Evolutionary conservation across 1,284 basidiomycete genomes (phyloP).

Genomic region (Boletus semigastroideus): DNA sequence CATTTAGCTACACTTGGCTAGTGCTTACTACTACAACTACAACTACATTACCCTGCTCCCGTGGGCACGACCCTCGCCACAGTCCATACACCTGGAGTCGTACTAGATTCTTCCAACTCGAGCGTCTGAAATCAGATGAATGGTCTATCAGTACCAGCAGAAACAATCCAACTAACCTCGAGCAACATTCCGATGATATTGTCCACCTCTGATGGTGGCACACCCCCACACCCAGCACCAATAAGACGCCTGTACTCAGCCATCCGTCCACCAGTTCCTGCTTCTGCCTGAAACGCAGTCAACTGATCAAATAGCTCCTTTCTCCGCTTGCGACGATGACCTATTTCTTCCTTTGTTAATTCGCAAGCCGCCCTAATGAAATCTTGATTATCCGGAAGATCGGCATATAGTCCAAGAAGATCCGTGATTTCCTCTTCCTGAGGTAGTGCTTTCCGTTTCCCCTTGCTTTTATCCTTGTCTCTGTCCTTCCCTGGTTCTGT

Average conservation of each 20-base stretch:
- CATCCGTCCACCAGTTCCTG: slow-evolving; percentile 87
- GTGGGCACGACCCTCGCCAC: slow-evolving; percentile 27
- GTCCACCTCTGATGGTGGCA: slow-evolving; percentile 84
- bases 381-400: slow-evolving; percentile 58
- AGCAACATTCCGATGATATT: slow-evolving; percentile 78
- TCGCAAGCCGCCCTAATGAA: slow-evolving; percentile 61
- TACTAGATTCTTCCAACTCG: slow-evolving; percentile 70
- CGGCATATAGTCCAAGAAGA: slow-evolving; percentile 53
- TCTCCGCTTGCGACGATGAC: slow-evolving; percentile 63
- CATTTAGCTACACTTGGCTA: slow-evolving; percentile 1
- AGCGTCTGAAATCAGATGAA: slow-evolving; percentile 49
- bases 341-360: slow-evolving; percentile 61
- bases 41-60: slow-evolving; percentile 13
- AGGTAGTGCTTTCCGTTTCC: slow-evolving; percentile 49
- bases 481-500: slow-evolving; percentile 24
- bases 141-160: not conserved
- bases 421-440: slow-evolving; percentile 63
- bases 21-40: not conserved
- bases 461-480: slow-evolving; percentile 40
- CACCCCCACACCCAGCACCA: slow-evolving; percentile 85
- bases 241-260: slow-evolving; percentile 85
- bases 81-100: slow-evolving; percentile 45
- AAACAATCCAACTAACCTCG: slow-evolving; percentile 54
- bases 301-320: slow-evolving; percentile 71
- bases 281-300: slow-evolving; percentile 81